Evolutionary conservation across 2,329 filamentous ascomycete genomes (phyloP), one percentile per base, ranked within the genome.

Genomic region (Pseudogymnoascus sp.): DNA sequence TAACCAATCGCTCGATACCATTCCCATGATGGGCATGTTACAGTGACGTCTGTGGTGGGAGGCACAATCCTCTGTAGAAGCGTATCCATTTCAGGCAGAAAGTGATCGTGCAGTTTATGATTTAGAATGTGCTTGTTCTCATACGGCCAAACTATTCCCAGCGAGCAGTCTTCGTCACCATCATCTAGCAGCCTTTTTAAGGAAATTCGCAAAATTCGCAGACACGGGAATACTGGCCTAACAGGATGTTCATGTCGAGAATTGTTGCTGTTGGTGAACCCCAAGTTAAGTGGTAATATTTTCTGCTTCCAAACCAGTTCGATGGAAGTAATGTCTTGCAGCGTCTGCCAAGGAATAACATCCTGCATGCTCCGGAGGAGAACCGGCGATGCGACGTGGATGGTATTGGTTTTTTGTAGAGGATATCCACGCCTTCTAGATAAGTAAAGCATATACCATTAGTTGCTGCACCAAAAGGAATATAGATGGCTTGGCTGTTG

Each of bases 401-500:
- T 58, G 30, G 54, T 58, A 37, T 58, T 58, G 11, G 54, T n/a
- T n/a, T 58, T 37, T n/a, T 34, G 34, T 58, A 58, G 28, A 58
- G 54, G 30, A 58, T 9, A 58, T 58, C 30, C 8, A 58, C 12
- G 6, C 30, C 54, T 58, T 58, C 54, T 3, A 25, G 30, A 6
- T 58, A 58, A 35, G 28, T 58, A 58, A 34, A 58, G 6, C 22
- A 20, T 35, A 34, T 34, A 12, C 3, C 35, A 58, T 58, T 14
- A 58, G 54, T 11, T 35, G 14, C 3, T 47, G 6, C 1, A 4
- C 22, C 41, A 28, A 47, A 47, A 20, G n/a, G 28, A 14, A 58
- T 58, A 58, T 6, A n/a, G 30, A 35, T 9, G 20, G 6, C 22
- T n/a, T 28, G n/a, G n/a, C 22, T 28, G n/a, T 18, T 16, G 8